Evolutionary conservation across 2,329 filamentous ascomycete species (phyloP).

Genomic region (Venturia effusa): DNA sequence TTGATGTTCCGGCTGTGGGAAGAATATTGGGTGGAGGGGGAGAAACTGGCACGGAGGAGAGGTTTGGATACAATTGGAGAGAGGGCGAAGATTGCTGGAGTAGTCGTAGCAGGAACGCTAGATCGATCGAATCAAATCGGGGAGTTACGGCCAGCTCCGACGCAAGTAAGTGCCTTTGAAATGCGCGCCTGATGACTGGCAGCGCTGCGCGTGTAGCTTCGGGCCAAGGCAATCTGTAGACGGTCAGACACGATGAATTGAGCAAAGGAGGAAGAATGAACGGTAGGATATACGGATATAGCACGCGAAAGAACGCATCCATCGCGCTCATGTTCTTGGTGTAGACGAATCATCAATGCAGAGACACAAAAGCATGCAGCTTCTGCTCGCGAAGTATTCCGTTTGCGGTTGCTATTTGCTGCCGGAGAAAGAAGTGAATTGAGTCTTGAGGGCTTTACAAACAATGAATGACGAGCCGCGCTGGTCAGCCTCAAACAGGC

Average conservation of each 20-base stretch:
- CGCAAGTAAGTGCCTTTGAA: background rate
- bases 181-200: background rate
- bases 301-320: background rate
- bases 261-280: background rate
- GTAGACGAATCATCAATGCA: background rate
- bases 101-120: background rate
- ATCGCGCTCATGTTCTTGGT: too few relatives aligned
- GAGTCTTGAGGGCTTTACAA: background rate
- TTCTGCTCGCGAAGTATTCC: background rate
- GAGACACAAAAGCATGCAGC: background rate
- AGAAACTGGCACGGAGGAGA: background rate
- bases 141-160: background rate
- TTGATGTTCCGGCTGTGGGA: background rate
- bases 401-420: background rate
- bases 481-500: background rate
- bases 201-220: background rate
- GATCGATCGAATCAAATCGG: background rate
- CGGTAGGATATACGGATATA: background rate
- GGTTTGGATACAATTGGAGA: background rate
- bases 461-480: background rate
- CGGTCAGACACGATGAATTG: background rate
- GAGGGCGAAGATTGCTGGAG: background rate
- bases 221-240: background rate
- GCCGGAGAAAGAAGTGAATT: background rate
- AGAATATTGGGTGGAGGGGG: background rate